Conservation (phyloP, 169 alveolate genomes). For the Babesia sp. region DNA sequence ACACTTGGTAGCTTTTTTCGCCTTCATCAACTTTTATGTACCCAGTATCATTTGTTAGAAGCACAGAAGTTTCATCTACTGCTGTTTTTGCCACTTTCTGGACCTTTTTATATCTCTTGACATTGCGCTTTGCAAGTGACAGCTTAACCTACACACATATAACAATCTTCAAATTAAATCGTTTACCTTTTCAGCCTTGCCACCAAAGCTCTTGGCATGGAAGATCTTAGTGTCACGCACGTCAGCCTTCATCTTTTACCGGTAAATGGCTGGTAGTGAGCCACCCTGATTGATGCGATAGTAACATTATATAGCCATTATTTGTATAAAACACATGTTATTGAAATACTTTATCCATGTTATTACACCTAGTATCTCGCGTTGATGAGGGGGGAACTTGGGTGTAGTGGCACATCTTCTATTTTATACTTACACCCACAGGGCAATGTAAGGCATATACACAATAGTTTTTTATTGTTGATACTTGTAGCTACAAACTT, state of each 20-base stretch:
- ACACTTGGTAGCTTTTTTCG: conserved; percentile 34
- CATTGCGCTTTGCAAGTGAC: conserved; percentile 35
- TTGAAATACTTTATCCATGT: no score
- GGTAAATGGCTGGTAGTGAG: no score
- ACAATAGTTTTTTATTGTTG: no score
- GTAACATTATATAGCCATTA: no score
- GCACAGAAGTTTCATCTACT: conserved; percentile 45
- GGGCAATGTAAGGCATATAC: no score
- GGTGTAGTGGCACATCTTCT: no score
- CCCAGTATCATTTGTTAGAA: conserved; percentile 57
- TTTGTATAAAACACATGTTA: no score
- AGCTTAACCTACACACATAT: conserved; percentile 15
- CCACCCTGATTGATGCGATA: no score
- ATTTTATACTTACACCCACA: no score
- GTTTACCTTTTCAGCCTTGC: conserved; percentile 57
- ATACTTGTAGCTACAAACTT: no score
- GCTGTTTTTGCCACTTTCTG: conserved; percentile 25
- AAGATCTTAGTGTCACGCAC: conserved; percentile 35
- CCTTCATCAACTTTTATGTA: conserved; percentile 33
- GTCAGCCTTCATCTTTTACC: conserved; percentile 9
- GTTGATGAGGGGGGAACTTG: no score
- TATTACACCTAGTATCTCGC: no score
- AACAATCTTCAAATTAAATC: background rate
- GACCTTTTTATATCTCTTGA: conserved; percentile 27
- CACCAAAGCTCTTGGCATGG: conserved; percentile 57